A percentile compares a stretch with the other conserved stretches of the same genome.
These are phyloP conservation scores for Dactylellina drechsleri DNA, from an alignment of 2,329 filamentous ascomycete species.

Conservation along the genomic window DNA sequence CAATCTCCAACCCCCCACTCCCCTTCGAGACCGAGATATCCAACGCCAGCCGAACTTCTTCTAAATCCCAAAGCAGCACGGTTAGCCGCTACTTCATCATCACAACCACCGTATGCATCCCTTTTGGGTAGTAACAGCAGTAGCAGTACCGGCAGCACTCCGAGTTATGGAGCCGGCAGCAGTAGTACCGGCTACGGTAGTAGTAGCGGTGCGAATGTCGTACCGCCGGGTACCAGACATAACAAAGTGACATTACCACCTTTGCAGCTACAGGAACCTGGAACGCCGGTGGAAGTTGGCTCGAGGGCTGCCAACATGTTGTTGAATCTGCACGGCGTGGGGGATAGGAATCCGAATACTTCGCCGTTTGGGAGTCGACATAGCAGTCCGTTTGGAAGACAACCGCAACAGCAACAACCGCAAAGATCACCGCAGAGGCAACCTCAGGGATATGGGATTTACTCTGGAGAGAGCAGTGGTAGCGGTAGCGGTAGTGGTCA, in stretches of 20 bases:
- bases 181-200: constrained; percentile 1
- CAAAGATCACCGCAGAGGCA: constrained; percentile 18
- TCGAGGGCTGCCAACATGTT: constrained; percentile 46
- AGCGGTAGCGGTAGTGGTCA: not conserved
- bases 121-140: constrained; percentile 7
- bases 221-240: constrained; percentile 31
- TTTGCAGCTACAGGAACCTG: constrained; percentile 24
- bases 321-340: constrained; percentile 44
- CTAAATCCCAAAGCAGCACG: constrained; percentile 38
- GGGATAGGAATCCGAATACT: constrained; percentile 24
- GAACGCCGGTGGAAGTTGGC: constrained; percentile 13
- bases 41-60: constrained; percentile 39
- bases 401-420: constrained; percentile 29
- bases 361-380: constrained; percentile 41
- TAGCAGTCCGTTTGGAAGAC: constrained; percentile 32
- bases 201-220: not conserved
- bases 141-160: constrained; percentile 2
- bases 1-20: constrained; percentile 22
- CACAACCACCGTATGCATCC: constrained; percentile 3
- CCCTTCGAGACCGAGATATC: constrained; percentile 42
- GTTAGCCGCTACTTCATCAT: constrained; percentile 23
- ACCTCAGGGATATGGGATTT: constrained; percentile 24
- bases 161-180: constrained; percentile 5
- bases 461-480: constrained; percentile 11
- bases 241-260: constrained; percentile 26